Evolutionary conservation across 805 yeast species (phyloP), one percentile per base, ranked within the genome.

Genomic region (Saccharomycopsis oosterbeekiorum): DNA sequence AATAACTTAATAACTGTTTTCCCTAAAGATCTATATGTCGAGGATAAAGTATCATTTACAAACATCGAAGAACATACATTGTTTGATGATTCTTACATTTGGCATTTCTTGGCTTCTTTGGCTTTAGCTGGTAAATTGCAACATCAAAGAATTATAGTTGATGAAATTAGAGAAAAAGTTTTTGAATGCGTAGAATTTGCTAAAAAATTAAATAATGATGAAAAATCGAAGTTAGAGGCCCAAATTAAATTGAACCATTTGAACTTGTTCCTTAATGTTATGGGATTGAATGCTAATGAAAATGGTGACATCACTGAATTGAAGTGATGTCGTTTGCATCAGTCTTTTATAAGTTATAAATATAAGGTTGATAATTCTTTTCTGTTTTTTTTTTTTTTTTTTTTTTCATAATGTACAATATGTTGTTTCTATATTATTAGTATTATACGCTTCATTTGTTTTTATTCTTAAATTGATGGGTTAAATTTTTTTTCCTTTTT

Each of bases 51-150:
- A 40, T 47, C 58, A 11, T 59, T 29, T 19, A 62, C 75, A 11
- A 58, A 61, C n/a, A 42, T 74, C 50, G 71, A 71, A 47, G 76
- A 76, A 59, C 56, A 62, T 19, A 62, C 62, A 41, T 67, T 66
- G 42, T 78, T 74, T 60, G 93, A 87, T 68, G 91, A 85, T 66
- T 82, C 91, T 42, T 91, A 92, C 69, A 90, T 90, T 58, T 93
- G 99, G 99, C 97, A 93, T 75, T 92, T 93, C 70, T 81, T 93
- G 73, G 99, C 99, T 24, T 87, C 97, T 14, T 80, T 93, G 64
- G 93, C 98, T 0, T 77, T 93, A 65, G 93, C 97, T 64, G 97
- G 97, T 65, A 86, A 88, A 70, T 76, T 89, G 67, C 86, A 86
- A 68, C 97, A 92, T 70, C 97, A 93, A 79, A 83, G 97, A 76